phyloP scores from a whole-genome alignment of 352 stramenopile species.

The Phytophthora pinifolia region DNA sequence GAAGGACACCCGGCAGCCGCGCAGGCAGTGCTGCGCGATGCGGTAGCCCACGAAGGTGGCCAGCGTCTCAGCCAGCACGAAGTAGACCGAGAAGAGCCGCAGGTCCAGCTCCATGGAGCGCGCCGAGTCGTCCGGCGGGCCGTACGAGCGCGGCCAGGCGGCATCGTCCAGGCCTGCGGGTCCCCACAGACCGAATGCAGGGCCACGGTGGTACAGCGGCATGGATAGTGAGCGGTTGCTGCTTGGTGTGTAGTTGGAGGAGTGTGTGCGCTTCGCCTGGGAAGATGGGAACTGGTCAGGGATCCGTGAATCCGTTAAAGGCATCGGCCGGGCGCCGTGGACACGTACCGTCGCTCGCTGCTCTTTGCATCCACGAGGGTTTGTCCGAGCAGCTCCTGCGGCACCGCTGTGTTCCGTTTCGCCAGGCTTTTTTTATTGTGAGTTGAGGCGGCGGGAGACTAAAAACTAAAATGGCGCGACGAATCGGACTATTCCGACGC shows the following conservation, averaged over 20 bases:
- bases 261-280: conserved; percentile 1
- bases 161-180: conserved; percentile 29
- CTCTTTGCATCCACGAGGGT: conserved; percentile 13
- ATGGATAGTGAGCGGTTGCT: conserved; percentile 7
- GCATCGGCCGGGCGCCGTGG: conserved; percentile 13
- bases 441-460: conserved; percentile 8
- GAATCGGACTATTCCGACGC: no score
- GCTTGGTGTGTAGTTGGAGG: not conserved
- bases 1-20: conserved; percentile 62
- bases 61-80: conserved; percentile 71
- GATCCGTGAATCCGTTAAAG: not conserved
- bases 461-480: no score
- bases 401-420: conserved; percentile 7
- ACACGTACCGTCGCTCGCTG: conserved; percentile 20
- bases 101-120: conserved; percentile 54
- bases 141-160: conserved; percentile 48
- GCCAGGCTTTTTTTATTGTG: conserved; percentile 9
- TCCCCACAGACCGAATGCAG: conserved; percentile 41
- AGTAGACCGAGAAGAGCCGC: conserved; percentile 80
- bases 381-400: not conserved
- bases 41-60: conserved; percentile 79
- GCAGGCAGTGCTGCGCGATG: conserved; percentile 79
- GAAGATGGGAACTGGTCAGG: conserved; percentile 9
- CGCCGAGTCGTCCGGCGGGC: conserved; percentile 43
- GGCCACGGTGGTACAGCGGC: conserved; percentile 66